Evolutionary conservation across 2,329 filamentous ascomycete genomes (phyloP).

Genomic region (Pestalotiopsis sp.): DNA sequence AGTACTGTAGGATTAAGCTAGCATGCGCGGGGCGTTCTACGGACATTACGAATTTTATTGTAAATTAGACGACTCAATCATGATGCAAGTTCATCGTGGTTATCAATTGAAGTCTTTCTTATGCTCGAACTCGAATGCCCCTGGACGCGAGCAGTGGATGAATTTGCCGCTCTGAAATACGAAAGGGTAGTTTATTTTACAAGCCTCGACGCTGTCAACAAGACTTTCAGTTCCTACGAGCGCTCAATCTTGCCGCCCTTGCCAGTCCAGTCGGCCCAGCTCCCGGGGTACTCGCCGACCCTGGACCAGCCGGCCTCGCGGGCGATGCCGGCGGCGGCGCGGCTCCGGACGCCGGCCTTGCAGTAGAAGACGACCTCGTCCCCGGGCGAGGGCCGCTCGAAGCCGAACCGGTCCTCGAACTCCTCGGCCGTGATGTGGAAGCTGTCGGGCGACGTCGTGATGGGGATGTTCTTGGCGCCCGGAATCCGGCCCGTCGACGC

Average conservation of each 20-base stretch:
- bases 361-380: slow-evolving; percentile 82
- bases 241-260: slow-evolving; percentile 67
- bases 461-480: slow-evolving; percentile 78
- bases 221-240: slow-evolving; percentile 32
- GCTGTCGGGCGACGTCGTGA: slow-evolving; percentile 76
- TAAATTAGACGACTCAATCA: slow-evolving; percentile 8
- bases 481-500: slow-evolving; percentile 72
- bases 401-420: slow-evolving; percentile 83
- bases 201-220: background rate
- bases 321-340: slow-evolving; percentile 77
- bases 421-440: slow-evolving; percentile 77
- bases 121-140: background rate
- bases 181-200: no score
- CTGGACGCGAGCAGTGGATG: background rate
- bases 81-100: slow-evolving; percentile 1
- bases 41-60: slow-evolving; percentile 3
- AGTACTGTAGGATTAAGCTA: slow-evolving; percentile 1
- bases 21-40: slow-evolving; percentile 5
- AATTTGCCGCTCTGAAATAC: no score
- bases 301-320: slow-evolving; percentile 73
- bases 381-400: slow-evolving; percentile 58
- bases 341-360: slow-evolving; percentile 84
- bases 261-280: slow-evolving; percentile 81
- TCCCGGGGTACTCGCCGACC: slow-evolving; percentile 74
- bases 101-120: background rate